phyloP scores from a whole-genome alignment of 345 rosid genomes.

The Atalantia buxifolia region DNA sequence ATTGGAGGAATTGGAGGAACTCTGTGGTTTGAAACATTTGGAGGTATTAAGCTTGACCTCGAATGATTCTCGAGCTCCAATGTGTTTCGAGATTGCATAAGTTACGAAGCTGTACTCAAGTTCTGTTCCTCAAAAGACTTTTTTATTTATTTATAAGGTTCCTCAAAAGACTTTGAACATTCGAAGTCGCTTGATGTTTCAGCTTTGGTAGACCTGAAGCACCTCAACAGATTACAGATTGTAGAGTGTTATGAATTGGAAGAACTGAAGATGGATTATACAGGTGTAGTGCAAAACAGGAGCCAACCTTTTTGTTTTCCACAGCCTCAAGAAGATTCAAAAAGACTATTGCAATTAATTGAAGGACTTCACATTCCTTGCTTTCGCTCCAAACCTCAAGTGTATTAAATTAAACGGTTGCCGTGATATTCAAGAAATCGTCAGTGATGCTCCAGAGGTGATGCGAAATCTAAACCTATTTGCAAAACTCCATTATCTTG shows the following conservation, averaged over 20 bases:
- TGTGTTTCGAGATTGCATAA: neutral
- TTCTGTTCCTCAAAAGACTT: fast-evolving
- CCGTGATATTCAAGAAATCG: neutral
- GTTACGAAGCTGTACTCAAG: neutral
- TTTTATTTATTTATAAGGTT: too few relatives aligned
- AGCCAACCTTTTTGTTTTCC: neutral
- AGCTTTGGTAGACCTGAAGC: too few relatives aligned
- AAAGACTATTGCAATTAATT: neutral
- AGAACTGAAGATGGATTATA: too few relatives aligned
- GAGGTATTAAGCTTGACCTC: neutral
- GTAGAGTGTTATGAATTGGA: too few relatives aligned
- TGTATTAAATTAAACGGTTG: neutral
- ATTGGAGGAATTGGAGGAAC: neutral
- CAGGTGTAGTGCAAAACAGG: too few relatives aligned
- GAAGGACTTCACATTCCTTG: too few relatives aligned
- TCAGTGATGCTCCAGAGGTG: neutral
- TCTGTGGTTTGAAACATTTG: constrained; percentile 1
- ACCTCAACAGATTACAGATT: too few relatives aligned
- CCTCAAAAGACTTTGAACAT: too few relatives aligned
- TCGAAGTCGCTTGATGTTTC: too few relatives aligned
- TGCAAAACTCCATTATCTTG: neutral
- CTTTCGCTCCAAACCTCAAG: too few relatives aligned
- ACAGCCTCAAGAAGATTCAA: too few relatives aligned
- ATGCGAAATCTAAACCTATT: neutral
- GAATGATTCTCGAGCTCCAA: neutral